Percentiles rank a stretch among this genome's conserved stretches.
Evolutionary conservation across 148 eudicot genomes (phyloP).

Genomic region (Talinum fruticosum): DNA sequence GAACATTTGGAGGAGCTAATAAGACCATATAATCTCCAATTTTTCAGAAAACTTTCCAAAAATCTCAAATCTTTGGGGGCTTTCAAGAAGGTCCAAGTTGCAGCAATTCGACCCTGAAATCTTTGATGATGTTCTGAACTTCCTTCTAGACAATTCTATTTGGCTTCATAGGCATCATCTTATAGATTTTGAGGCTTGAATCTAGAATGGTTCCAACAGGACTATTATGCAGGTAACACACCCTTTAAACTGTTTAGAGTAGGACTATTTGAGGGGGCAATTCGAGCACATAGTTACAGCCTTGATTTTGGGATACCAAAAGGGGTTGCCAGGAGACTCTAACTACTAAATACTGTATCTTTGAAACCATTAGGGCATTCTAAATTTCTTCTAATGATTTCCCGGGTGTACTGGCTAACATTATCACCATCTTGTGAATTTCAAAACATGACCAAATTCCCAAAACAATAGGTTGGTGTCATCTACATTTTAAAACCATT

Average conservation of each 20-base stretch:
- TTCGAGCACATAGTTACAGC: too few species aligned
- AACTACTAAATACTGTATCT: neutral
- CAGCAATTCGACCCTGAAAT: too few species aligned
- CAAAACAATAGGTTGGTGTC: neutral
- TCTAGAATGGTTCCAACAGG: neutral
- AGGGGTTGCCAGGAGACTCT: neutral
- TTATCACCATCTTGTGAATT: neutral
- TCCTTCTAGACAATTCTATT: too few species aligned
- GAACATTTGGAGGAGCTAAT: too few species aligned
- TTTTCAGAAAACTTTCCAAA: too few species aligned
- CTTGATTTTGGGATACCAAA: neutral
- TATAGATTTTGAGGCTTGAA: too few species aligned
- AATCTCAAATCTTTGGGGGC: too few species aligned
- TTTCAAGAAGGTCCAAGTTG: too few species aligned
- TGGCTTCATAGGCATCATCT: neutral
- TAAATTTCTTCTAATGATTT: neutral
- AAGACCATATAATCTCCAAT: too few species aligned
- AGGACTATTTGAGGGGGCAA: too few species aligned
- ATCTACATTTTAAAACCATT: neutral
- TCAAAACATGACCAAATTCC: neutral
- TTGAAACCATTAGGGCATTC: neutral
- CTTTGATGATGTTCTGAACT: neutral
- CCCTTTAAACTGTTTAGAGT: neutral
- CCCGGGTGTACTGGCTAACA: neutral
- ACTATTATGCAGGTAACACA: too few species aligned